Evolutionary conservation across 495 filamentous ascomycete genomes (phyloP).

Genomic region (Penicillium dipodomyicola): DNA sequence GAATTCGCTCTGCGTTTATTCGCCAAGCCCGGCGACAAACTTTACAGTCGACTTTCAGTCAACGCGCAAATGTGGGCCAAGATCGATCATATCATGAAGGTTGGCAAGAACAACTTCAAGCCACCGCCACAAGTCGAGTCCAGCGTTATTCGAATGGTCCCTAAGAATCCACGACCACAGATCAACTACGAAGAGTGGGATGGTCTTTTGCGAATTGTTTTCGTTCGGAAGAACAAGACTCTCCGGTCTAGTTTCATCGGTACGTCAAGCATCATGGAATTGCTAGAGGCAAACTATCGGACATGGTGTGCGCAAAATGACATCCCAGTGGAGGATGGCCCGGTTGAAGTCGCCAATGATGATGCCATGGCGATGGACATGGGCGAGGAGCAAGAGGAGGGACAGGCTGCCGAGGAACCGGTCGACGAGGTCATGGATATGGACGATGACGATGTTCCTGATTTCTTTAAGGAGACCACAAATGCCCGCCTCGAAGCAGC

Average conservation of each 20-base stretch:
- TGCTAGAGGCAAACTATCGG: slow-evolving; percentile 82
- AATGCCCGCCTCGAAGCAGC: slow-evolving; percentile 42
- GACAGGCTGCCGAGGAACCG: slow-evolving; percentile 39
- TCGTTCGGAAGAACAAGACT: slow-evolving; percentile 76
- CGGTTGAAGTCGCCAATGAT: slow-evolving; percentile 42
- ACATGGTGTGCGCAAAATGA: slow-evolving; percentile 85
- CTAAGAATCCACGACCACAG: slow-evolving; percentile 76
- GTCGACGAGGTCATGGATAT: slow-evolving; percentile 53
- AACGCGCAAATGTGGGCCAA: slow-evolving; percentile 96
- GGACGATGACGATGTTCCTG: slow-evolving; percentile 61
- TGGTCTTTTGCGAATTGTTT: slow-evolving; percentile 78
- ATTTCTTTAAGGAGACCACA: slow-evolving; percentile 73
- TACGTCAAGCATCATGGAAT: slow-evolving; percentile 70
- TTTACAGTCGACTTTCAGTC: slow-evolving; percentile 82
- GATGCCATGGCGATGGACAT: slow-evolving; percentile 47
- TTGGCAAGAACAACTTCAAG: slow-evolving; percentile 91
- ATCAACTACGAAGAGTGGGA: slow-evolving; percentile 95
- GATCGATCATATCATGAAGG: slow-evolving; percentile 85
- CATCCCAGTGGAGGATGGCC: slow-evolving; percentile 70
- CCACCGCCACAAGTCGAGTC: slow-evolving; percentile 89
- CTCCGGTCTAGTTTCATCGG: slow-evolving; percentile 73
- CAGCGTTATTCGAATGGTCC: slow-evolving; percentile 73
- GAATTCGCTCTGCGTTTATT: slow-evolving; percentile 77
- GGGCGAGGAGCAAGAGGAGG: slow-evolving; percentile 33
- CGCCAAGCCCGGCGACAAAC: slow-evolving; percentile 72